These are phyloP conservation scores for Penicillium occitanis DNA, from an alignment of 2,329 filamentous ascomycete species.

Conservation along the genomic window DNA sequence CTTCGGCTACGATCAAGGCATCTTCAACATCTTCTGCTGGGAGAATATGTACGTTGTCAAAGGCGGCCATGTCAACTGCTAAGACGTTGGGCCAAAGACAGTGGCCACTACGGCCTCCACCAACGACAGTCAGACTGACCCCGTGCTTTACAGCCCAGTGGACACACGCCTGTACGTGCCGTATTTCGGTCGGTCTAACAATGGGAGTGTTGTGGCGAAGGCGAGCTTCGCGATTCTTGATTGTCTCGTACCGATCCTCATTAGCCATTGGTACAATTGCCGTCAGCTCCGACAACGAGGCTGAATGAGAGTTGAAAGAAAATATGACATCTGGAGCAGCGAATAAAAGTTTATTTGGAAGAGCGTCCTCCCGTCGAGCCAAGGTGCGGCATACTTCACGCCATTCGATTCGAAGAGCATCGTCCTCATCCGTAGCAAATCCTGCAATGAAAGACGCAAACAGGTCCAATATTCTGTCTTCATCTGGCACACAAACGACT, in stretches of 20 bases:
- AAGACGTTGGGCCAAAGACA: slow-evolving; percentile 56
- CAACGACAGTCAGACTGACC: slow-evolving; percentile 52
- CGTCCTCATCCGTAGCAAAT: slow-evolving; percentile 39
- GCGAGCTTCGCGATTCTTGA: slow-evolving; percentile 57
- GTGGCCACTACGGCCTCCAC: slow-evolving; percentile 62
- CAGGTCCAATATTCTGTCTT: slow-evolving; percentile 49
- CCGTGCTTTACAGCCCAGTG: slow-evolving; percentile 55
- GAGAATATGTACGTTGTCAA: slow-evolving; percentile 53
- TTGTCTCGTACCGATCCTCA: neutral
- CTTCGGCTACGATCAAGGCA: slow-evolving; percentile 51
- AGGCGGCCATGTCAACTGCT: slow-evolving; percentile 59
- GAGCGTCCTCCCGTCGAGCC: slow-evolving; percentile 40
- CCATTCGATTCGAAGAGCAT: slow-evolving; percentile 45
- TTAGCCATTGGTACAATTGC: slow-evolving; percentile 40
- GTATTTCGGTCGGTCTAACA: slow-evolving; percentile 48
- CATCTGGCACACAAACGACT: slow-evolving; percentile 44
- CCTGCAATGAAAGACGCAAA: slow-evolving; percentile 58
- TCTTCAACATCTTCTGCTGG: slow-evolving; percentile 23
- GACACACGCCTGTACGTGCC: slow-evolving; percentile 57
- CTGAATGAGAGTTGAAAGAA: slow-evolving; percentile 52
- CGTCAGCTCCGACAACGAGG: slow-evolving; percentile 45
- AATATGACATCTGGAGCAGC: slow-evolving; percentile 52
- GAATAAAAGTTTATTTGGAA: slow-evolving; percentile 49
- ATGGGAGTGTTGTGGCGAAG: slow-evolving; percentile 47
- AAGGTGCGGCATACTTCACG: slow-evolving; percentile 54